Base-by-base conservation (phyloP, 75 land plant genomes). In the Selaginella moellendorffii region DNA sequence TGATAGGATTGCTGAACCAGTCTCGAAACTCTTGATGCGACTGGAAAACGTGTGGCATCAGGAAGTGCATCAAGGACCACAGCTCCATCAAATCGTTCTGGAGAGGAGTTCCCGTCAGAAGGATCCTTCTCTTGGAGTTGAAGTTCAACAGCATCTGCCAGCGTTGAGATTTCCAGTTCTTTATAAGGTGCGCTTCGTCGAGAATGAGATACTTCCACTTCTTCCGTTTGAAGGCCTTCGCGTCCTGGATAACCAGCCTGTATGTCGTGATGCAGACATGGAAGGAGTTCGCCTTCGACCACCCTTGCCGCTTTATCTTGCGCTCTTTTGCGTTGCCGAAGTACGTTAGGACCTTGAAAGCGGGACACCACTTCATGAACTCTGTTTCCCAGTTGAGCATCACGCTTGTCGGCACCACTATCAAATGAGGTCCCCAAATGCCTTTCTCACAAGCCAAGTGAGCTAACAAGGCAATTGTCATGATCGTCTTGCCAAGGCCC, bases 331-430 rank as follows among this genome's bases (percentile, higher is more conserved):
- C 97, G 81, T 81, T 82, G 51, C 99, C 99, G 82, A 90, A 95
- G 69, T 95, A 95, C 1, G 99, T 95, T 56, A 95, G 63, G 23
- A 95, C 79, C 64, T 90, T 95, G 75, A 95, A 95, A 51, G 99
- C 99, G 66, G 99, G 99, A 56, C 99, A 90, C 99, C 99, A 95
- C 54, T 84, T 95, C 61, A 95, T 84, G 68, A 95, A 95, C 61
- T 95, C 99, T 28, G 99, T 95, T 70, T 95, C 99, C 99, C 99
- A 95, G 61, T 95, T 95, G 23, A 95, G 86, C 99, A 90, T 95
- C 61, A 95, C 99, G 75, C 99, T 95, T 1, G 99, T 95, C 1
- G 99, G 99, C 1, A 95, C 99, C 21, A 95, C 99, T 67, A 95
- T 95, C 8, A 95, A 80, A 82, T 95, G 99, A 12, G 97, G 99